Percentiles rank a stretch among this genome's conserved stretches.
phyloP scores from a whole-genome alignment of 164 flowering plant species.

The Buxus sempervirens region DNA sequence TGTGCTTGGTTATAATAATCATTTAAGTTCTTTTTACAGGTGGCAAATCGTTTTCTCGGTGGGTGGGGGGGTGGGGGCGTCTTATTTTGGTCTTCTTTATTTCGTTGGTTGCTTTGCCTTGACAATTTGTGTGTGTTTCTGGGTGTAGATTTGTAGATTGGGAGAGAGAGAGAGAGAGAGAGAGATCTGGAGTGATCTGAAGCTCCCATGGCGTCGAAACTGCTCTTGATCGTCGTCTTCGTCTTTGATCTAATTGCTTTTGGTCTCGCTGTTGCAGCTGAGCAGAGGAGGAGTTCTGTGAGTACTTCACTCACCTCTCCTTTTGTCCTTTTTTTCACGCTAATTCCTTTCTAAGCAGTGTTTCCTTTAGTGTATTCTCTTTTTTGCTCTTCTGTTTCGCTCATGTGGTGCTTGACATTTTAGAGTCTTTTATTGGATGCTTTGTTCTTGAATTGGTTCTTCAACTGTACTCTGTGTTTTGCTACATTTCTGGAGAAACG shows the following conservation, averaged over 20 bases:
- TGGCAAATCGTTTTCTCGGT: too few relatives aligned
- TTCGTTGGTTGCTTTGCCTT: neutral
- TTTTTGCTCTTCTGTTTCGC: too few relatives aligned
- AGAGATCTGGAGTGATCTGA: neutral
- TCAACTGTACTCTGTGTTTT: too few relatives aligned
- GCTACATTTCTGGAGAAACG: too few relatives aligned
- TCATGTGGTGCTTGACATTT: too few relatives aligned
- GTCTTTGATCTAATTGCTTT: slow-evolving; percentile 75
- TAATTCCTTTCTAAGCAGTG: neutral
- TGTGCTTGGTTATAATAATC: too few relatives aligned
- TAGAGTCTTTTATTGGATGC: too few relatives aligned
- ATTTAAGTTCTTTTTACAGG: too few relatives aligned
- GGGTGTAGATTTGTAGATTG: too few relatives aligned
- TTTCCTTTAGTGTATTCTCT: neutral
- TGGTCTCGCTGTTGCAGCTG: slow-evolving; percentile 79
- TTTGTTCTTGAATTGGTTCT: too few relatives aligned
- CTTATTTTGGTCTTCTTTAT: too few relatives aligned
- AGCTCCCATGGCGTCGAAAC: slow-evolving; percentile 48
- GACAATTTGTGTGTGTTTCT: slow-evolving; percentile 24
- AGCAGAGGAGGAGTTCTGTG: slow-evolving; percentile 56
- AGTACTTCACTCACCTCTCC: slow-evolving; percentile 13
- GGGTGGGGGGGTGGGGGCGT: too few relatives aligned
- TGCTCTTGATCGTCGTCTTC: slow-evolving; percentile 50
- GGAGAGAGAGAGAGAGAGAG: neutral
- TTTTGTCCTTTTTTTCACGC: neutral